These are phyloP conservation scores for Phyllosticta citribraziliensis DNA, from an alignment of 2,329 filamentous ascomycete genomes.

Conservation along the genomic window DNA sequence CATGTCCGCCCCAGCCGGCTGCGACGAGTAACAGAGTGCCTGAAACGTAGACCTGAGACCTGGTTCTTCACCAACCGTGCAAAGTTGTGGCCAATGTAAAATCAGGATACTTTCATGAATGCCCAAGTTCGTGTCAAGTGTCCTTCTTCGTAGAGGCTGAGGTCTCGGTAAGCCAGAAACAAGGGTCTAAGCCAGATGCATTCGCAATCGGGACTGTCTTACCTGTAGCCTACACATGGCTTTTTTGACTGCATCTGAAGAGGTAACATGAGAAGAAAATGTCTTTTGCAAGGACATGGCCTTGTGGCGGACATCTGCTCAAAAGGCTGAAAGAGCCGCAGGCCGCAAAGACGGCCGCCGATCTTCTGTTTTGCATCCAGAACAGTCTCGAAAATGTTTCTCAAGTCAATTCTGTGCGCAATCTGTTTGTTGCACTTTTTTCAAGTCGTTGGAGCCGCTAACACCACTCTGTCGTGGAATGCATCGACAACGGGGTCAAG, in stretches of 20 bases:
- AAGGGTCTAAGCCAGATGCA: not conserved
- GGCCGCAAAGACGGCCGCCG: not conserved
- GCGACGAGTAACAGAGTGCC: not conserved
- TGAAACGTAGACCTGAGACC: not conserved
- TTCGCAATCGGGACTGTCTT: not conserved
- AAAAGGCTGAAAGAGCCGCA: not conserved
- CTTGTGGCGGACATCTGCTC: not conserved
- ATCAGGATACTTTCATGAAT: not conserved
- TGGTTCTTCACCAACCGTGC: not conserved
- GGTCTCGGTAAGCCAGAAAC: not conserved
- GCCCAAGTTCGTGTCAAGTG: not conserved
- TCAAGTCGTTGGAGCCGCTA: not conserved
- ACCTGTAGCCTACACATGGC: not conserved
- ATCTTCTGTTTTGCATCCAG: not conserved
- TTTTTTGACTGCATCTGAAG: not conserved
- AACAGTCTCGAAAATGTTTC: not conserved
- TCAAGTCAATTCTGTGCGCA: not conserved
- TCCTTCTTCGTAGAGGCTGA: not conserved
- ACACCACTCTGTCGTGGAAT: conserved; percentile 3
- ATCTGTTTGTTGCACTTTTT: not conserved
- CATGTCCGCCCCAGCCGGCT: not conserved
- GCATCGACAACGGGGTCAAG: not conserved
- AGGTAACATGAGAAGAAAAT: not conserved
- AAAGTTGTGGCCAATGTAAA: not conserved
- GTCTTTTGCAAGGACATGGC: not conserved